phyloP scores from a whole-genome alignment of 1,284 basidiomycete species.

The Ceratobasidium sp. region DNA sequence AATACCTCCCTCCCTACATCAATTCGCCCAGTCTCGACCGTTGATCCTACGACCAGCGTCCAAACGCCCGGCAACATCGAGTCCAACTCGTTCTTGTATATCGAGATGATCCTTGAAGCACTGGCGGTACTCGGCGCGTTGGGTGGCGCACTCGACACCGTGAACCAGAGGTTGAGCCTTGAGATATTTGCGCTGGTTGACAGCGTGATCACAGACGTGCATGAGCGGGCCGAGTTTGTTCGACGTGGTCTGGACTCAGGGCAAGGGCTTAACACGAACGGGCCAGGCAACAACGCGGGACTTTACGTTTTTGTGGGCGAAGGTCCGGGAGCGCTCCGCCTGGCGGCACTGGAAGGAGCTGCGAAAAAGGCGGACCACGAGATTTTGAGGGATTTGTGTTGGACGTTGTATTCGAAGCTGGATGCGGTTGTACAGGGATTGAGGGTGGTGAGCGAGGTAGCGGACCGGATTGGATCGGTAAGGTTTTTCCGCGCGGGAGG shows the following conservation, averaged over 20 bases:
- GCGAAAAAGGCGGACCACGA: slow-evolving; percentile 84
- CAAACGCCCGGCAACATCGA: slow-evolving; percentile 75
- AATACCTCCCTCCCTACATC: slow-evolving; percentile 48
- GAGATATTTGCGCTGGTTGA: slow-evolving; percentile 93
- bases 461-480: slow-evolving; percentile 88
- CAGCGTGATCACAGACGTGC: slow-evolving; percentile 88
- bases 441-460: slow-evolving; percentile 91
- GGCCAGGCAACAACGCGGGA: neutral
- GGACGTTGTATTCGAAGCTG: slow-evolving; percentile 97
- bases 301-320: slow-evolving; percentile 46
- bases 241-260: slow-evolving; percentile 60
- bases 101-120: slow-evolving; percentile 94
- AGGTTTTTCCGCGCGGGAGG: slow-evolving; percentile 52
- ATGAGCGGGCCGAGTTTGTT: slow-evolving; percentile 84
- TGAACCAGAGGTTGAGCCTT: slow-evolving; percentile 84
- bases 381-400: slow-evolving; percentile 92
- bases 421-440: slow-evolving; percentile 96
- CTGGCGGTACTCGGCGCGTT: slow-evolving; percentile 92
- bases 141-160: slow-evolving; percentile 84
- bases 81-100: slow-evolving; percentile 91
- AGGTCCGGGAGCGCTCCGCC: slow-evolving; percentile 62
- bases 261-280: neutral
- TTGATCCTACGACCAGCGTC: slow-evolving; percentile 48
- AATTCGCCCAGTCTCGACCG: slow-evolving; percentile 48
- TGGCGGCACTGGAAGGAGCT: slow-evolving; percentile 82